A percentile compares a stretch with the other conserved stretches of the same genome.
These are phyloP conservation scores for Phytophthora brassicae DNA, from an alignment of 352 stramenopile genomes.

Conservation along the genomic window DNA sequence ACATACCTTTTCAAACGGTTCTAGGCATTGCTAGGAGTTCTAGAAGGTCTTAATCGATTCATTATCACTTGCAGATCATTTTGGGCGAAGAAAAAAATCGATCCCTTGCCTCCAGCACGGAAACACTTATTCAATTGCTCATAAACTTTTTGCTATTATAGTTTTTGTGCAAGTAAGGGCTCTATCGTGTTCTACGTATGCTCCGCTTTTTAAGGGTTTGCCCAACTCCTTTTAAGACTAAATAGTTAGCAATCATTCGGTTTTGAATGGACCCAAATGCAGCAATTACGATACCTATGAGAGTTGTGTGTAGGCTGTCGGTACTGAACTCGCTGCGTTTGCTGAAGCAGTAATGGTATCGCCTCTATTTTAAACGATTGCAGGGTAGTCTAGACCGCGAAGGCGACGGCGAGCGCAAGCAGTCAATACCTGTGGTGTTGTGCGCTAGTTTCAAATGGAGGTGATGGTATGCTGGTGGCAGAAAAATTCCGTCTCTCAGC, in stretches of 20 bases:
- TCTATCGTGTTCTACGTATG: neutral
- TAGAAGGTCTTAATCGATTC: neutral
- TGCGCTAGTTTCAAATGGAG: no score
- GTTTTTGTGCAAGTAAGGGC: neutral
- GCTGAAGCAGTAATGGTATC: no score
- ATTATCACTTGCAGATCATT: neutral
- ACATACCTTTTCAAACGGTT: neutral
- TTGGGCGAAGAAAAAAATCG: neutral
- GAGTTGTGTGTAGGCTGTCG: no score
- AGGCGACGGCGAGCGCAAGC: no score
- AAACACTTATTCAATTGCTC: neutral
- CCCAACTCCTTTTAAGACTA: neutral
- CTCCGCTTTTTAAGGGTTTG: neutral
- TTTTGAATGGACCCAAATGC: neutral
- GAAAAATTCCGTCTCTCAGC: no score
- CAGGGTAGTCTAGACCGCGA: no score
- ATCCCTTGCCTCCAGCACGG: neutral
- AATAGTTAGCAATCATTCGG: neutral
- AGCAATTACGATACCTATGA: no score
- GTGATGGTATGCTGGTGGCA: no score
- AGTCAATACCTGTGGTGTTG: no score
- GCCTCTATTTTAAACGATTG: no score
- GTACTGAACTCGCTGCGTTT: no score
- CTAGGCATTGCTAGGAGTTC: neutral
- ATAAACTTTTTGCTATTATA: neutral